Conservation (phyloP, 2,329 filamentous ascomycete genomes). For the Penicillium sp. region DNA sequence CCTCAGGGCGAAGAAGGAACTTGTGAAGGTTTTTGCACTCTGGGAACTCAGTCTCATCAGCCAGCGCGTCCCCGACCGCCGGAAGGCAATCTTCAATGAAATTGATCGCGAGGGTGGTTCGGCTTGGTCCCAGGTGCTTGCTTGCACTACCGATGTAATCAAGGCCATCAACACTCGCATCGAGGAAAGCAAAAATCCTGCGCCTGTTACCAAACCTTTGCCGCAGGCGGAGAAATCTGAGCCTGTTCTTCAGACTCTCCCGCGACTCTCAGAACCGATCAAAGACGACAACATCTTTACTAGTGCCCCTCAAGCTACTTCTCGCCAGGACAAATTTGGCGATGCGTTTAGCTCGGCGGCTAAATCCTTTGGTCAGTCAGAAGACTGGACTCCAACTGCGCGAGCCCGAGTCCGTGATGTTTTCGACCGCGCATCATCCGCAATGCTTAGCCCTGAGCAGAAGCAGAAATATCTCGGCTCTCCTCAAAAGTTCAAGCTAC, state of each 20-base stretch:
- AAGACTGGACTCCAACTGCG: conserved; percentile 46
- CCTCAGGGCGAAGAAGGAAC: conserved; percentile 76
- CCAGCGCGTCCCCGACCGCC: conserved; percentile 68
- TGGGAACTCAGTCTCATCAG: conserved; percentile 87
- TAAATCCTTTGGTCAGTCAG: conserved; percentile 48
- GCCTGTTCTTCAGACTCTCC: conserved; percentile 47
- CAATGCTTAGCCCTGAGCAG: conserved; percentile 41
- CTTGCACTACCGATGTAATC: conserved; percentile 68
- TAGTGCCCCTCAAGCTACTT: conserved; percentile 38
- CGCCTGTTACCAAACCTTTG: conserved; percentile 31
- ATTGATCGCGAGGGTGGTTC: conserved; percentile 78
- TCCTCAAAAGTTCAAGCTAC: conserved; percentile 39
- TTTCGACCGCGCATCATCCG: conserved; percentile 41
- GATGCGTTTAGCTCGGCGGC: conserved; percentile 47
- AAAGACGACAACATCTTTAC: conserved; percentile 51
- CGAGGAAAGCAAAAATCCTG: conserved; percentile 57
- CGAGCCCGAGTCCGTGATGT: conserved; percentile 40
- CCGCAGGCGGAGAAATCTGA: conserved; percentile 47
- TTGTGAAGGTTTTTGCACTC: conserved; percentile 78
- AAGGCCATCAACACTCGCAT: conserved; percentile 68
- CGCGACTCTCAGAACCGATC: conserved; percentile 51
- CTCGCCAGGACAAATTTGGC: conserved; percentile 39
- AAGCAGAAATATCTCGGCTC: conserved; percentile 41
- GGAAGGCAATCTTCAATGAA: conserved; percentile 81
- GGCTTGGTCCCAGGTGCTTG: conserved; percentile 77